Conservation (phyloP, 2,329 filamentous ascomycete genomes). For the Penicillium freii region DNA sequence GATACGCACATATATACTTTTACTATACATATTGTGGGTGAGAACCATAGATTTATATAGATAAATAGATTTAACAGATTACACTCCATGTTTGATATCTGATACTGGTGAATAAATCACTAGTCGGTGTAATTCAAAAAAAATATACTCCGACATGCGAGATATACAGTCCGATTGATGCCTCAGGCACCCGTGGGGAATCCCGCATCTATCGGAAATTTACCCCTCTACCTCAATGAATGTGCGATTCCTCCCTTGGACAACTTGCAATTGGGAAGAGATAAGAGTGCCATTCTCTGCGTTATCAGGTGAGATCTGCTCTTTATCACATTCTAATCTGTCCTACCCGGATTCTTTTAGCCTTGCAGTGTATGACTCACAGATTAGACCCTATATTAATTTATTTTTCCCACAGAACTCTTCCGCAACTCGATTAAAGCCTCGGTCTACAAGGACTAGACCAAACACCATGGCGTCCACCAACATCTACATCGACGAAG, state of each 20-base stretch:
- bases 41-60: background rate
- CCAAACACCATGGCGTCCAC: conserved; percentile 33
- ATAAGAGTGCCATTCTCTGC: conserved; percentile 7
- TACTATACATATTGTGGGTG: background rate
- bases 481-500: conserved; percentile 73
- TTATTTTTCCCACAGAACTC: conserved; percentile 5
- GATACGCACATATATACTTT: background rate
- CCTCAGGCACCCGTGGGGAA: conserved; percentile 31
- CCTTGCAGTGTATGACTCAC: conserved; percentile 20
- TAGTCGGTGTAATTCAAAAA: background rate
- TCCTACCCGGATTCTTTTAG: background rate
- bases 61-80: background rate
- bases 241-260: conserved; percentile 17
- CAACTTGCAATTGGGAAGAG: conserved; percentile 13
- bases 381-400: conserved; percentile 5
- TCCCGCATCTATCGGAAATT: conserved; percentile 29
- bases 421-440: background rate
- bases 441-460: conserved; percentile 3
- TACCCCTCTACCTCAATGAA: conserved; percentile 32
- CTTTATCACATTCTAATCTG: background rate
- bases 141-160: conserved; percentile 1
- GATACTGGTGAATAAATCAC: too few species aligned
- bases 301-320: conserved; percentile 4
- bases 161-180: conserved; percentile 7
- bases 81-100: background rate